Conservation (phyloP, 768 basidiomycete species). For the Tulasnella sp. region DNA sequence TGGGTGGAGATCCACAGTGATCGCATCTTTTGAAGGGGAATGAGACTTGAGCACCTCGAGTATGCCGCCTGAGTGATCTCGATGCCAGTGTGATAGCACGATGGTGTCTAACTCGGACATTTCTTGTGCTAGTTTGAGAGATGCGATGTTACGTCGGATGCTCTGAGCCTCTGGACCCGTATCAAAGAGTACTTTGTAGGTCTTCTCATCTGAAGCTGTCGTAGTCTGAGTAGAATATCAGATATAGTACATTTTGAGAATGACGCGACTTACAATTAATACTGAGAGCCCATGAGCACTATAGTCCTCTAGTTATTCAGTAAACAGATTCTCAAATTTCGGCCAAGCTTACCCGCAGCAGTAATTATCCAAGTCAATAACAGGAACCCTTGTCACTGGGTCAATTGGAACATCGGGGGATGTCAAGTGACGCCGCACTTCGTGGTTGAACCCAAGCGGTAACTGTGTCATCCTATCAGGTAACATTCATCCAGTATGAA, state of each 20-base stretch:
- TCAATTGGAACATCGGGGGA: conserved; percentile 35
- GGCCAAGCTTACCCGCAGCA: conserved; percentile 30
- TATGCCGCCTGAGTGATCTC: conserved; percentile 61
- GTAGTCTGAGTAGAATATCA: conserved; percentile 37
- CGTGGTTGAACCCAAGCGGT: conserved; percentile 65
- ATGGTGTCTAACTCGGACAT: conserved; percentile 46
- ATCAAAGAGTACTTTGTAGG: conserved; percentile 61
- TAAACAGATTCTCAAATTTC: background rate
- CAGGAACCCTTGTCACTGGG: conserved; percentile 39
- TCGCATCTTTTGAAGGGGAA: conserved; percentile 20
- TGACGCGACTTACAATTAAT: conserved; percentile 42
- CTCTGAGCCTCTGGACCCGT: conserved; percentile 68
- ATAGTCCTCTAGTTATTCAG: conserved; percentile 20
- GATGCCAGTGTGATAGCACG: conserved; percentile 64
- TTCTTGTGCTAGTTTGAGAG: conserved; percentile 45
- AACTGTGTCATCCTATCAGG: conserved; percentile 57
- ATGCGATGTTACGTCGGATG: conserved; percentile 55
- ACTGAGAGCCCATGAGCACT: conserved; percentile 80
- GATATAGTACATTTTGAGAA: background rate
- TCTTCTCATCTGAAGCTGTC: conserved; percentile 31
- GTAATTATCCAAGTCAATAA: conserved; percentile 60
- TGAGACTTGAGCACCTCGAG: conserved; percentile 18
- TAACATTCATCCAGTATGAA: background rate
- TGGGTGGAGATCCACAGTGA: conserved; percentile 64
- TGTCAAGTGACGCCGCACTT: conserved; percentile 49